These are phyloP conservation scores for Fallopia convolvulus DNA, from an alignment of 148 eudicot species.

Conservation along the genomic window DNA sequence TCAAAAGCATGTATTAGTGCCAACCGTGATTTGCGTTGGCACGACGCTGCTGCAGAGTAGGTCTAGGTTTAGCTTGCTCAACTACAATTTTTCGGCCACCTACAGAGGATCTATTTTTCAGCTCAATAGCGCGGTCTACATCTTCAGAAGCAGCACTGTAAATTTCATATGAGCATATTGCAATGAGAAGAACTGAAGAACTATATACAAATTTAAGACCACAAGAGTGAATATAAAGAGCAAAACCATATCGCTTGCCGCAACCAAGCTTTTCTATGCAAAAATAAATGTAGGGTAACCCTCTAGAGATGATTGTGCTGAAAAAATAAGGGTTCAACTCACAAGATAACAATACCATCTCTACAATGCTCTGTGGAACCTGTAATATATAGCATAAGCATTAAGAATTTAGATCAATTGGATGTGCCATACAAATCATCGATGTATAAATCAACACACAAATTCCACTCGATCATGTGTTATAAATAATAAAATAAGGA, in stretches of 20 bases:
- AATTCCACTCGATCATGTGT: neutral
- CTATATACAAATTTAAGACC: neutral
- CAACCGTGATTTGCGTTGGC: constrained; percentile 61
- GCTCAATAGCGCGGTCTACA: constrained; percentile 79
- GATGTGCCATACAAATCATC: neutral
- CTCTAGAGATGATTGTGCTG: neutral
- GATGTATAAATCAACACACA: neutral
- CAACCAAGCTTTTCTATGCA: neutral
- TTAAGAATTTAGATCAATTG: neutral
- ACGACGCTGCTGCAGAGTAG: constrained; percentile 76
- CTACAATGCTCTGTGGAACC: constrained; percentile 80
- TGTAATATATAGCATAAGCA: constrained; percentile 19
- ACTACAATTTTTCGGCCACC: constrained; percentile 76
- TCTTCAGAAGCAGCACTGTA: constrained; percentile 78
- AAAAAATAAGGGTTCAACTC: constrained; percentile 24
- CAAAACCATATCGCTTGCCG: neutral
- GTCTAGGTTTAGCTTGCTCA: constrained; percentile 71
- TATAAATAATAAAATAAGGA: neutral
- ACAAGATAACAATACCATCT: constrained; percentile 83
- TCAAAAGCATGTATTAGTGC: neutral
- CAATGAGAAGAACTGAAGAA: neutral
- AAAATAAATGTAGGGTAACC: neutral
- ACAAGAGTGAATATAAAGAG: neutral
- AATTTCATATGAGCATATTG: neutral
- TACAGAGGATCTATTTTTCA: constrained; percentile 67